phyloP scores from a whole-genome alignment of 1,284 basidiomycete genomes.

The Leccinum solheimii region DNA sequence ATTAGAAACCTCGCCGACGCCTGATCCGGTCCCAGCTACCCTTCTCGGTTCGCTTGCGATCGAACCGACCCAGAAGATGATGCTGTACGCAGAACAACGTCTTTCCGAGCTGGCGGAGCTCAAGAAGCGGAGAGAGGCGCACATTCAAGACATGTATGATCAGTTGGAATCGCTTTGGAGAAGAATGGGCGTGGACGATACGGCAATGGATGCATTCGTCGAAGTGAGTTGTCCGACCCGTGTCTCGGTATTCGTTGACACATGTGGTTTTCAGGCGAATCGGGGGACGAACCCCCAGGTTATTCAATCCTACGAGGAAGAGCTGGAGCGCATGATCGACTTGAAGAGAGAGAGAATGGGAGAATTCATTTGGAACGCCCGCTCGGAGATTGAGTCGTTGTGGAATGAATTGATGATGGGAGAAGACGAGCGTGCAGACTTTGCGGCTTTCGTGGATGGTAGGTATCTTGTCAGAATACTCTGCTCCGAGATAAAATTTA shows the following conservation, averaged over 20 bases:
- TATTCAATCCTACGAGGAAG: slow-evolving; percentile 81
- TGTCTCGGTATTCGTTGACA: not conserved
- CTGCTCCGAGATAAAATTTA: not conserved
- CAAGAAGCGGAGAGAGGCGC: slow-evolving; percentile 67
- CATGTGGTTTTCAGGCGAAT: slow-evolving; percentile 37
- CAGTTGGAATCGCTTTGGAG: slow-evolving; percentile 82
- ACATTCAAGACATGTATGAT: slow-evolving; percentile 86
- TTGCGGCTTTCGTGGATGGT: slow-evolving; percentile 82
- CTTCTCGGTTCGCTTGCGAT: slow-evolving; percentile 52
- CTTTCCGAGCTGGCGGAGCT: slow-evolving; percentile 64
- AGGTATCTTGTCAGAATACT: slow-evolving; percentile 25
- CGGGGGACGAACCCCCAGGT: slow-evolving; percentile 76
- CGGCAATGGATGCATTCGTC: slow-evolving; percentile 80
- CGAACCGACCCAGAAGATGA: slow-evolving; percentile 64
- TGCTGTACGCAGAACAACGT: slow-evolving; percentile 61
- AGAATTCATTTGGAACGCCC: slow-evolving; percentile 80
- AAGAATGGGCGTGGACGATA: slow-evolving; percentile 69
- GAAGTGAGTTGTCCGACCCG: slow-evolving; percentile 44
- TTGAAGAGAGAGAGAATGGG: slow-evolving; percentile 88
- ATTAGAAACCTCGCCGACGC: slow-evolving; percentile 59
- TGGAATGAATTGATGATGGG: slow-evolving; percentile 90
- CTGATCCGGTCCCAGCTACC: slow-evolving; percentile 38
- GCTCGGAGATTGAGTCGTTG: slow-evolving; percentile 77
- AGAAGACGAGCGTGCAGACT: slow-evolving; percentile 80
- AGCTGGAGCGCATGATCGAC: slow-evolving; percentile 88